Evolutionary conservation across 1,284 basidiomycete species (phyloP).

Genomic region (Trichosporon sp.): DNA sequence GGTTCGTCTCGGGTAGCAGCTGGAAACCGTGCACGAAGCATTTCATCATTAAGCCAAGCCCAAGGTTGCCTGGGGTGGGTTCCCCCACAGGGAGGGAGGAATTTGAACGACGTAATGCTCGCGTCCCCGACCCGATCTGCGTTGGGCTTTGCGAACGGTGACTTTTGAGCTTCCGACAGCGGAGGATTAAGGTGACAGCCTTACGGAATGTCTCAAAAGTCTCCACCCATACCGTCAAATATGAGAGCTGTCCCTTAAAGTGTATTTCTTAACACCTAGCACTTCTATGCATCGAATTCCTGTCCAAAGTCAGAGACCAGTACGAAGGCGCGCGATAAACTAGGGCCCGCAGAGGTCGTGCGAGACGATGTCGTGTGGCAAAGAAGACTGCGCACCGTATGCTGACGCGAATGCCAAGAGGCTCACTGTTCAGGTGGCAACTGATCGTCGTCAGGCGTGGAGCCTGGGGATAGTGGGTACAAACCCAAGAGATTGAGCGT

Average conservation of each 20-base stretch:
- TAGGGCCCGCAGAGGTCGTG: background rate
- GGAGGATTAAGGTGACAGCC: background rate
- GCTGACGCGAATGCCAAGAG: background rate
- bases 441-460: background rate
- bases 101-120: background rate
- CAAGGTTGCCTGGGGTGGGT: background rate
- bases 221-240: background rate
- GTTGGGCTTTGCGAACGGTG: background rate
- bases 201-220: conserved; percentile 4
- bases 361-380: background rate
- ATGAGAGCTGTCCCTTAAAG: background rate
- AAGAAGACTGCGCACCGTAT: background rate
- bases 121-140: background rate
- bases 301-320: background rate
- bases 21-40: background rate
- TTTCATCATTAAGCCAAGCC: background rate
- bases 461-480: background rate
- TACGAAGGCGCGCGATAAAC: no score
- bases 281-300: background rate
- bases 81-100: background rate
- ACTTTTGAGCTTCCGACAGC: background rate
- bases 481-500: background rate
- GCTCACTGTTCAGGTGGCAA: background rate
- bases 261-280: background rate
- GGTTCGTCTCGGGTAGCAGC: background rate